Base-by-base conservation (phyloP, 176 grass and related monocot species). In the Carex littledalei region DNA sequence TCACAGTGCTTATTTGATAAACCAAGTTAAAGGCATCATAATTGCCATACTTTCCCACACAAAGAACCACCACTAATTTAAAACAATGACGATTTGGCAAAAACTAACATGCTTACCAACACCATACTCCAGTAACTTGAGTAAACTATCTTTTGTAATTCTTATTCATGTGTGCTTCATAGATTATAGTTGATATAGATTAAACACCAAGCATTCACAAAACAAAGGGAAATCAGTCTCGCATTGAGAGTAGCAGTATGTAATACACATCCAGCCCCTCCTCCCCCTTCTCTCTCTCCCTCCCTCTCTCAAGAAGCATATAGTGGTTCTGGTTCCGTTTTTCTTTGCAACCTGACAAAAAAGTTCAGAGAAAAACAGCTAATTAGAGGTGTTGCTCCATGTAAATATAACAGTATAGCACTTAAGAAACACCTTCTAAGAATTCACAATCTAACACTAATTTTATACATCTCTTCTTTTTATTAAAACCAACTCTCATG, bases 281-380 rank as follows among this genome's bases (percentile, higher is more conserved):
- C 20, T 24, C 12, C 22, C 53, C 60, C 3, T 41, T 16, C 55
- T 6, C 65, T 17, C 65, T 2, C 12, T 17, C 12, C 5, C 66
- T 17, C 13, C 8, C 63, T n/a, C 32, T 39, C 53, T 89, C 78
- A 92, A 84, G 86, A 84, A 26, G 22, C 81, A 75, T 94, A 97
- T 21, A 97, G 87, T 0, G 90, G 94, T 49, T 94, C 87, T 22
- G 90, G 89, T 24, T 80, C 70, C 18, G 20, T 87, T 78, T 78
- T 91, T 85, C 92, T 97, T 32, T 89, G 87, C 82, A 97, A 83
- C 94, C 94, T 97, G 89, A 87, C 3, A 81, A 69, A 81, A 67
- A 6, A 90, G 81, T 61, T 80, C 10, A 78, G 64, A 10, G 8
- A 65, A 5, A 84, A 12, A 54, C n/a, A 63, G 34, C 77, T 12